Base-by-base conservation (phyloP, 768 basidiomycete species). In the Nidularia pulvinata region DNA sequence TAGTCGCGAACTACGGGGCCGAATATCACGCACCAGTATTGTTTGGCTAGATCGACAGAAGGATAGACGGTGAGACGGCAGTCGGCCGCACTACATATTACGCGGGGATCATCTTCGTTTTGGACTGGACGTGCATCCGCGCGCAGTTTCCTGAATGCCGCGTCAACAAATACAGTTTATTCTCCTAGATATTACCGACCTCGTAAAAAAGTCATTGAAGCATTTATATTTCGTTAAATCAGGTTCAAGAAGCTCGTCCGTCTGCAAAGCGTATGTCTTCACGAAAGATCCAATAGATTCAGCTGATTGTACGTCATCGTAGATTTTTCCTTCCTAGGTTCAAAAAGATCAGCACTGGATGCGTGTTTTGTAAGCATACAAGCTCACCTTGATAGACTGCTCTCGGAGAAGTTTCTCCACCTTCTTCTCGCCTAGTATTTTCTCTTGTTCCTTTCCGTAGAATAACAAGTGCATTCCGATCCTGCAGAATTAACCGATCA, bases 141-240 rank as follows among this genome's bases (percentile, higher is more conserved):
- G 53, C 76, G 78, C 50, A 92, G 74, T 61, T 82, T 78, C 42
- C 84, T 80, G 48, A 50, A 33, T 49, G 7, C 25, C 4, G 2
- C 30, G 43, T 42, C 30, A 37, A 33, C 14, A 57, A 36, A 25
- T n/a, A 44, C 45, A 25, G 10, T 30, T 30, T 30, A 30, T 30
- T 30, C 25, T 30, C 25, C 25, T 30, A 3, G 2, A 4, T 30
- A n/a, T 9, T 43, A 43, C 51, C 6, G 37, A 74, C 76, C 87
- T 74, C 46, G 63, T 79, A 73, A 94, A 94, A 75, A 94, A 93
- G 5, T 85, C 76, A 69, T 93, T 94, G 76, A 94, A 91, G 10
- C 70, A 83, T 59, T 68, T 69, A 65, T 93, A 93, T 44, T 80
- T 75, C 1, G 65, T 65, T 47, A 86, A 66, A 63, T 93, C 85